Base-by-base conservation (phyloP, 495 filamentous ascomycete species). In the Chaetomidium leptoderma region DNA sequence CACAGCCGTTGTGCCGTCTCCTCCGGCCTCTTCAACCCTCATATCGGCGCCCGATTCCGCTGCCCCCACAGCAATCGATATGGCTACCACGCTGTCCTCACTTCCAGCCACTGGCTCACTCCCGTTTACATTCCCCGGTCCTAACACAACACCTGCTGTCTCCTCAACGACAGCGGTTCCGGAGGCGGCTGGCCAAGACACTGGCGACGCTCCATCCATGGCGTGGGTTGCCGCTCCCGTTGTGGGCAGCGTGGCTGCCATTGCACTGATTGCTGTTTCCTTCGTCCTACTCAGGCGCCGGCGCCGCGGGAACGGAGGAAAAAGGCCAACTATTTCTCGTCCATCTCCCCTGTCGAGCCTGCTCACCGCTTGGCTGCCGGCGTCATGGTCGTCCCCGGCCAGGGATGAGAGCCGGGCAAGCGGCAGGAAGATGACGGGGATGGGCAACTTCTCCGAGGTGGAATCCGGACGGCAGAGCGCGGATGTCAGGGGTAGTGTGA, bases 211-310 rank as follows among this genome's bases (percentile, higher is more conserved):
- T 17, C 43, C 61, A 0, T 65, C 60, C 35, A 64, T 64, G 37
- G 70, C 71, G 2, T 74, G 71, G 71, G 69, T 74, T 27, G 71
- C 71, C 19, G 71, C 70, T 6, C 72, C 72, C 6, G 69, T 74
- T 1, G 70, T 74, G 3, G 72, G 72, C n/a, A 59, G 64, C 47
- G 62, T 72, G 17, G 72, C 72, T 4, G 72, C 72, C 7, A 52
- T 74, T 16, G 64, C 63, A 4, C 58, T 72, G 14, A 64, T 74
- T 13, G 66, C 67, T 10, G 53, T 72, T 11, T 68, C 70, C 6
- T 71, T 74, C 32, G 62, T 72, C 40, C 62, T 74, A 56, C 66
- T 69, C 26, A 64, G 61, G 61, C 59, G 70, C 23, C 57, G 71
- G 4, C 63, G 70, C n/a, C 65, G 66, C 23, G 42, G 50, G 36